Base-by-base conservation (phyloP, 2,329 filamentous ascomycete species). In the Colletotrichum coccodes region DNA sequence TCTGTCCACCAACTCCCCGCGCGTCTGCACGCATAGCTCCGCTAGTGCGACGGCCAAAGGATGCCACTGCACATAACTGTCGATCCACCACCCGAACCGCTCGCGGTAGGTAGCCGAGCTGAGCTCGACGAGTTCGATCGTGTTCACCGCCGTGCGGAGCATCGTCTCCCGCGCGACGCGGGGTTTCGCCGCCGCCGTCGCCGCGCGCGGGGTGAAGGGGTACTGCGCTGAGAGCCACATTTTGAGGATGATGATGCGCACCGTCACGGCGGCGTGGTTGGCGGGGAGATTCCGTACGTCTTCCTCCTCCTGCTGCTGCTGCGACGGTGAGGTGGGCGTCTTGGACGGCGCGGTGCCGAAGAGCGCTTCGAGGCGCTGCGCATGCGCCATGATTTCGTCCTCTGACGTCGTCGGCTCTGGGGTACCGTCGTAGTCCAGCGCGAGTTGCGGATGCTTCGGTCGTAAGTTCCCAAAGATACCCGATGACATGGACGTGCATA, bases 41-140 rank as follows among this genome's bases (percentile, higher is more conserved):
- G 85, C 85, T 16, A 88, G 75, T 1, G 84, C 81, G 7, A 88
- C 85, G 1, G 86, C 85, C 0, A 88, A 76, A 8, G 85, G 82
- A 71, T 88, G 86, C 86, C 86, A 88, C 66, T 86, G 86, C 16
- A 86, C 82, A 74, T 86, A 88, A 1, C 79, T 83, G 16, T 80
- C 74, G n/a, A 81, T 78, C 80, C 85, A 85, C 83, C 86, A 87
- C 23, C 75, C 74, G 75, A 82, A 86, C 3, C 80, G 76, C 14
- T 79, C 77, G 1, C 74, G 77, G 49, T 77, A 79, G 4, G 76
- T 75, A n/a, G 78, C 60, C 0, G 70, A 78, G 56, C 76, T 75
- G 30, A 75, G 73, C 23, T 79, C 77, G 46, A 76, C 76, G 21
- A 84, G 75, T 64, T 86, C 82, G 58, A 87, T 80, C 56, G 83